phyloP scores from a whole-genome alignment of 2,329 filamentous ascomycete species.

The Colletotrichum cordylinicola region DNA sequence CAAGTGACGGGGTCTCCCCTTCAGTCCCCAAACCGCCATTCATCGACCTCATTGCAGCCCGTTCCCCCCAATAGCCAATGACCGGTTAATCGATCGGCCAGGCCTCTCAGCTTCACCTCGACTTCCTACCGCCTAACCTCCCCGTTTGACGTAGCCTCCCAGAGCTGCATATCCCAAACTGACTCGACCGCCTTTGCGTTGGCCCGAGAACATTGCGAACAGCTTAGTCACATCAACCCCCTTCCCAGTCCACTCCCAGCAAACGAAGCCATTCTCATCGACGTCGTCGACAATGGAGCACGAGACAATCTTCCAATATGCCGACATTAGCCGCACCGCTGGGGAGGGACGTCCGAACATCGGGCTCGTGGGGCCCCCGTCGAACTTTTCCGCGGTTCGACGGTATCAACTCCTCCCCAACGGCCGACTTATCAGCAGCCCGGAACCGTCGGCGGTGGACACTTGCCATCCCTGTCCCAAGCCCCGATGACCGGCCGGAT shows the following conservation, averaged over 20 bases:
- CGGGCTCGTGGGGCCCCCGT: neutral
- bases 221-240: neutral
- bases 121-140: neutral
- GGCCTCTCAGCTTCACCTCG: neutral
- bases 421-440: neutral
- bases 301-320: neutral
- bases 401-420: neutral
- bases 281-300: neutral
- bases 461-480: neutral
- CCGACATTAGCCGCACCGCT: neutral
- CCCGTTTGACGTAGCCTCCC: neutral
- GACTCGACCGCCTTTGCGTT: neutral
- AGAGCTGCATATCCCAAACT: neutral
- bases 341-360: neutral
- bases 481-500: conserved; percentile 8
- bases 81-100: neutral
- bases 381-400: neutral
- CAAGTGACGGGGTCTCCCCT: neutral
- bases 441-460: neutral
- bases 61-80: neutral
- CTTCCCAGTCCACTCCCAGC: neutral
- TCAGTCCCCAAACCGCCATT: neutral
- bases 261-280: neutral
- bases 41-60: neutral
- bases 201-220: neutral